Percentiles rank a stretch among this genome's conserved stretches.
Evolutionary conservation across 495 filamentous ascomycete genomes (phyloP).

Genomic region (Darksidea phi): DNA sequence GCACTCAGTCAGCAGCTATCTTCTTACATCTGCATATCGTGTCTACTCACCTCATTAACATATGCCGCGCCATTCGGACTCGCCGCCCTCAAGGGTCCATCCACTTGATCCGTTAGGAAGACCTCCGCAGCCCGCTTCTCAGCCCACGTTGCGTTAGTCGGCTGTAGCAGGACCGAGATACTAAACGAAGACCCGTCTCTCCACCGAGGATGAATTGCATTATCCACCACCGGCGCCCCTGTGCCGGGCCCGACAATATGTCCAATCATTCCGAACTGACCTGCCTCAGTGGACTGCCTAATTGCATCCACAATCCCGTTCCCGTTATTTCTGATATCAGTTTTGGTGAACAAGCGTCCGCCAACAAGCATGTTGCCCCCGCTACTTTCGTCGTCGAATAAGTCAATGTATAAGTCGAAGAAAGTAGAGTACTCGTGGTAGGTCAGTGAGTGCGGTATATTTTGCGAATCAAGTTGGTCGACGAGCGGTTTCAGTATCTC

Average conservation of each 20-base stretch:
- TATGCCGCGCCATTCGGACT: conserved; percentile 23
- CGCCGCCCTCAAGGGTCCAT: conserved; percentile 6
- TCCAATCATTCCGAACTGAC: conserved; percentile 3
- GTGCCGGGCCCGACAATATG: conserved; percentile 19
- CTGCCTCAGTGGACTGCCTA: not conserved
- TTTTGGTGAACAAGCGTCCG: conserved; percentile 12
- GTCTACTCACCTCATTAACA: conserved; percentile 20
- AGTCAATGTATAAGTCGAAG: conserved; percentile 16
- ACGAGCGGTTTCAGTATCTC: conserved; percentile 18
- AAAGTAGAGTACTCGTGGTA: conserved; percentile 13
- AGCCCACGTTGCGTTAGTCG: not conserved
- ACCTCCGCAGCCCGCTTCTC: conserved; percentile 11
- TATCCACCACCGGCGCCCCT: conserved; percentile 8
- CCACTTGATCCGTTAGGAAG: conserved; percentile 8
- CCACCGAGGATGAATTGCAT: conserved; percentile 20
- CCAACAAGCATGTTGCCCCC: conserved; percentile 14
- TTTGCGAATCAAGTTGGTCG: conserved; percentile 5
- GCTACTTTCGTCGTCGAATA: conserved; percentile 14
- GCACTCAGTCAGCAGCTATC: not conserved
- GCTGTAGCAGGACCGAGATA: not conserved
- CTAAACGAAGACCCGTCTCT: conserved; percentile 8
- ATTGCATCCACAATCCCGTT: conserved; percentile 20
- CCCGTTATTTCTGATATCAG: conserved; percentile 6
- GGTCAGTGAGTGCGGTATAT: not conserved
- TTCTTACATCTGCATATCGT: not conserved